These are phyloP conservation scores for Plantago coronopus DNA, from an alignment of 305 asterid genomes.

Conservation along the genomic window DNA sequence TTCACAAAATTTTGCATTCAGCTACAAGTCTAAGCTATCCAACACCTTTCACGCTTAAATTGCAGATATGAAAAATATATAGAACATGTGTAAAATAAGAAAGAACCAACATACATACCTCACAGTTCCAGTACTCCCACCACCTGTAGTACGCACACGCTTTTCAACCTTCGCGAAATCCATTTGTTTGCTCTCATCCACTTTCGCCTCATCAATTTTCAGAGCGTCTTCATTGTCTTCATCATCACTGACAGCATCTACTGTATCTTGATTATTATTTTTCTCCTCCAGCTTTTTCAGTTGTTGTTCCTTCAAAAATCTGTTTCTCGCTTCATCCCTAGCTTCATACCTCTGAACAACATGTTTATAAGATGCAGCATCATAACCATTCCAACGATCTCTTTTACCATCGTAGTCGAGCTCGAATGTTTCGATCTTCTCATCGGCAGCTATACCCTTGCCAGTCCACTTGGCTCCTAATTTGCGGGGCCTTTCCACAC, in stretches of 20 bases:
- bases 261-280: constrained; percentile 50
- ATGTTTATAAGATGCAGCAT: constrained; percentile 73
- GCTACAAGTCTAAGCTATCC: no score
- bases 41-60: no score
- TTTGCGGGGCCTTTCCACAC: constrained; percentile 85
- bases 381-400: constrained; percentile 96
- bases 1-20: no score
- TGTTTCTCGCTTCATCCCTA: constrained; percentile 87
- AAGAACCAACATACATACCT: constrained; percentile 40
- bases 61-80: no score
- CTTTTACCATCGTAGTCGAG: constrained; percentile 95
- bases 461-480: constrained; percentile 75
- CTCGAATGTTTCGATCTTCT: constrained; percentile 86
- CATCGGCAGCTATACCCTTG: constrained; percentile 79
- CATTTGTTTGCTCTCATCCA: constrained; percentile 99
- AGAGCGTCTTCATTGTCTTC: constrained; percentile 73
- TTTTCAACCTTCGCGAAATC: constrained; percentile 98
- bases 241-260: constrained; percentile 69
- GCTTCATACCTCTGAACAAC: constrained; percentile 84
- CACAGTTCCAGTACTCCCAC: constrained; percentile 99
- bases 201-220: constrained; percentile 92
- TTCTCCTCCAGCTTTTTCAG: constrained; percentile 89
- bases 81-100: not conserved
- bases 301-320: constrained; percentile 78
- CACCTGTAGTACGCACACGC: constrained; percentile 99